Conservation (phyloP, 108 stramenopile species). For the Nannochloropsis granulata region DNA sequence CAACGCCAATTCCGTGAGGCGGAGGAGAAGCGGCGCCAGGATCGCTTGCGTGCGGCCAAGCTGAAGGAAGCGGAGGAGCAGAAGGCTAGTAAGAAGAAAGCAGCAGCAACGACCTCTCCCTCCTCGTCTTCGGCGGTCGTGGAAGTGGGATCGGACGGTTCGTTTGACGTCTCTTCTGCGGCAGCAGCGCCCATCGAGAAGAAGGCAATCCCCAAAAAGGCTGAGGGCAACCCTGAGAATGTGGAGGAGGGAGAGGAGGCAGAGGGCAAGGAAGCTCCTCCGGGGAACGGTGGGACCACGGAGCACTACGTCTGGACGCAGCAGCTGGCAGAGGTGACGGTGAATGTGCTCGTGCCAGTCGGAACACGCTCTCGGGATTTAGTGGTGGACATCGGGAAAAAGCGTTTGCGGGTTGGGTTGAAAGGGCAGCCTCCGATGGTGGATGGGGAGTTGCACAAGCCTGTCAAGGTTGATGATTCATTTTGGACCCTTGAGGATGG, state of each 20-base stretch:
- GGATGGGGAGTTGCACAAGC: conserved; percentile 60
- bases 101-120: not conserved
- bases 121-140: not conserved
- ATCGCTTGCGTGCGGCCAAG: not conserved
- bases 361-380: conserved; percentile 73
- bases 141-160: not conserved
- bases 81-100: not conserved
- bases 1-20: conserved; percentile 9
- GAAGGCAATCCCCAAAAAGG: not conserved
- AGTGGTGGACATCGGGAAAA: conserved; percentile 58
- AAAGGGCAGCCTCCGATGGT: conserved; percentile 47
- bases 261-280: not conserved
- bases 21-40: conserved; percentile 21
- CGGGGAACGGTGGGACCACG: conserved; percentile 76
- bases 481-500: conserved; percentile 99
- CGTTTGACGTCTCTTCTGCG: not conserved
- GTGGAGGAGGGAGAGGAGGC: conserved; percentile 16
- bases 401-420: conserved; percentile 59
- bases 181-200: not conserved
- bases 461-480: conserved; percentile 85
- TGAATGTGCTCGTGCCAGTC: conserved; percentile 66
- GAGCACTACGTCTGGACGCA: conserved; percentile 95
- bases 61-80: not conserved
- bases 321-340: conserved; percentile 70
- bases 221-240: not conserved